Conservation (phyloP, 2,329 filamentous ascomycete species). For the Pseudohalonectria lignicola region DNA sequence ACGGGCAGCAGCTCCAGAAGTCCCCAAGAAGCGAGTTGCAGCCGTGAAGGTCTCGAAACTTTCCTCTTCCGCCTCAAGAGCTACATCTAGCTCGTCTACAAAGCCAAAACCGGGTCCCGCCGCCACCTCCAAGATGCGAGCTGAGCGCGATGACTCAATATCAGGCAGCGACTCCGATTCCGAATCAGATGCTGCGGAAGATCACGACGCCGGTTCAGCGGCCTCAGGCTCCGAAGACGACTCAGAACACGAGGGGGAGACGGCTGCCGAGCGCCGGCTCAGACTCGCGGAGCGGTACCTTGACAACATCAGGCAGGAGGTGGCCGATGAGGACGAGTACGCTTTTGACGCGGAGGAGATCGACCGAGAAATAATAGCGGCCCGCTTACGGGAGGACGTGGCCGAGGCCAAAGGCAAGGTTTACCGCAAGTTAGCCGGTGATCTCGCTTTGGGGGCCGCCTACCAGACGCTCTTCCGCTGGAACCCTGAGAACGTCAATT, state of each 20-base stretch:
- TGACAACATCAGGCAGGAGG: slow-evolving; percentile 75
- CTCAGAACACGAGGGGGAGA: slow-evolving; percentile 73
- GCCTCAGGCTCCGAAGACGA: slow-evolving; percentile 36
- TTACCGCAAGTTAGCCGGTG: slow-evolving; percentile 67
- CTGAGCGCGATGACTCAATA: slow-evolving; percentile 63
- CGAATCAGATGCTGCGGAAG: slow-evolving; percentile 45
- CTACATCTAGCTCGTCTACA: slow-evolving; percentile 26
- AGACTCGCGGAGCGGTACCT: slow-evolving; percentile 87
- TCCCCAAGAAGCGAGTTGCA: slow-evolving; percentile 48
- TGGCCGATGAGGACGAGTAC: slow-evolving; percentile 54
- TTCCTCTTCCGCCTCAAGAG: slow-evolving; percentile 20
- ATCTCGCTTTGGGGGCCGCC: slow-evolving; percentile 59
- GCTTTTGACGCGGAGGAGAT: slow-evolving; percentile 94
- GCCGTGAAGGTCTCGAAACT: slow-evolving; percentile 34
- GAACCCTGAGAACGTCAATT: slow-evolving; percentile 68
- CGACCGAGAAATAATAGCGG: slow-evolving; percentile 83
- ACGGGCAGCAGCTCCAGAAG: slow-evolving; percentile 43
- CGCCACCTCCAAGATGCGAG: slow-evolving; percentile 25
- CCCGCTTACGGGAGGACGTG: slow-evolving; percentile 82
- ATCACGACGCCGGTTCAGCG: slow-evolving; percentile 25
- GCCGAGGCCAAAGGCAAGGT: slow-evolving; percentile 84
- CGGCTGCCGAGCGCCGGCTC: slow-evolving; percentile 76
- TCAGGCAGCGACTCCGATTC: slow-evolving; percentile 69
- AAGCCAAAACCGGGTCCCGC: slow-evolving; percentile 15
- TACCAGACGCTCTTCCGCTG: slow-evolving; percentile 64